Evolutionary conservation across 2,329 filamentous ascomycete genomes (phyloP), one percentile per base, ranked within the genome.

Genomic region (Stagonosporopsis vannaccii): DNA sequence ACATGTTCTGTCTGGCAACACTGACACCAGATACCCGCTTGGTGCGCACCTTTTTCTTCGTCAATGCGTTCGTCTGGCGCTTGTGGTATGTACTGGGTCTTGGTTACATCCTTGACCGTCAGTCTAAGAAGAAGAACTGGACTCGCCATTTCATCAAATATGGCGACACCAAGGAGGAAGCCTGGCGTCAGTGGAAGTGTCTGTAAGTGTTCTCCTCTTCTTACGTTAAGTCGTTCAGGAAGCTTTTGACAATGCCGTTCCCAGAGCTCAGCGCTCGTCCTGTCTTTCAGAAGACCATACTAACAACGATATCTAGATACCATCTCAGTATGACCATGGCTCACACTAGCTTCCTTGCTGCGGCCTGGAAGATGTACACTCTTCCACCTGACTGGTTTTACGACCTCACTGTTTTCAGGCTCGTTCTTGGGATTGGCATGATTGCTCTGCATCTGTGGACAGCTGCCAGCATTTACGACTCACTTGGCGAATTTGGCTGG

Each of bases 131-230:
- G 77, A 98, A 98, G 80, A 87, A 90, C 76, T 98, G 95, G 92
- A 98, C 94, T 15, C 87, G 95, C 23, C 95, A 99, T 79, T 99
- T 98, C 73, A 85, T 99, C 78, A 99, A 99, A 76, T 97, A 90
- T 70, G 95, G 95, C 59, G 95, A 98, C 75, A 92, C 85, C 59
- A 88, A 88, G 3, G 89, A 90, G 59, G 95, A 98, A 77, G 94
- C 94, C 4, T 99, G 95, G 95, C 88, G 90, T 53, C 94, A 99
- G 75, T 99, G 95, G 95, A 98, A 97, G 78, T 92, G 90, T 28
- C 87, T 96, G 70, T 57, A 44, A 48, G 54, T 49, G 2, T 13
- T 6, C 4, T 15, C 2, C 6, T 4, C 19, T 11, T 19, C 17
- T 12, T 6, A 25, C 6, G 1, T 6, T 13, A 19, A 4, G 2